Conservation (phyloP, 176 grass and related monocot species). For the Saccharum spontaneum region DNA sequence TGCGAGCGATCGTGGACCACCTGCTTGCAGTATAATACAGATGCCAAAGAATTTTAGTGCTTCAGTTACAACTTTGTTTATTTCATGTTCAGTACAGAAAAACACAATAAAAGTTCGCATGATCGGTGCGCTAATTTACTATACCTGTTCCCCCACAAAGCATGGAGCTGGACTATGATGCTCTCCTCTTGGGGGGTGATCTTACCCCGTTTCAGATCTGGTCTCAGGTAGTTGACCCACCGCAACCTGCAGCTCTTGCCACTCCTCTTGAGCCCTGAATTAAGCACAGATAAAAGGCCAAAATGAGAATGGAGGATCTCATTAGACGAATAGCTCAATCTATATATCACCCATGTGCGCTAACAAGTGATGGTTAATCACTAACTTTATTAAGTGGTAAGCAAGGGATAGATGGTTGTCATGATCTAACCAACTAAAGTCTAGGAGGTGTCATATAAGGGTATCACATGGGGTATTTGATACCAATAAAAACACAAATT, state of each 20-base stretch:
- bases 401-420: background rate
- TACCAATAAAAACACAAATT: no score
- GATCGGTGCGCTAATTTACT: background rate
- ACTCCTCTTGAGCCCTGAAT: constrained; percentile 69
- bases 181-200: constrained; percentile 84
- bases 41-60: constrained; percentile 7
- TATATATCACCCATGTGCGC: background rate
- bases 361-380: background rate
- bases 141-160: constrained; percentile 90
- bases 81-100: background rate
- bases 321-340: background rate
- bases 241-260: constrained; percentile 90
- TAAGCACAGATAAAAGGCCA: background rate
- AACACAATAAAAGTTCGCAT: background rate
- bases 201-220: constrained; percentile 82
- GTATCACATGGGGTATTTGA: no score
- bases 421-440: constrained; percentile 16
- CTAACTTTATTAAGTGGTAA: background rate
- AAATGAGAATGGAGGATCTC: constrained; percentile 1
- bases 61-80: background rate
- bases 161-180: constrained; percentile 78
- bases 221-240: constrained; percentile 90
- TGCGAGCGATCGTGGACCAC: constrained; percentile 90
- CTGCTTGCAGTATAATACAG: constrained; percentile 1
- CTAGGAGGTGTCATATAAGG: no score